These are phyloP conservation scores for Botryotinia globosa DNA, from an alignment of 2,329 filamentous ascomycete genomes.

Conservation along the genomic window DNA sequence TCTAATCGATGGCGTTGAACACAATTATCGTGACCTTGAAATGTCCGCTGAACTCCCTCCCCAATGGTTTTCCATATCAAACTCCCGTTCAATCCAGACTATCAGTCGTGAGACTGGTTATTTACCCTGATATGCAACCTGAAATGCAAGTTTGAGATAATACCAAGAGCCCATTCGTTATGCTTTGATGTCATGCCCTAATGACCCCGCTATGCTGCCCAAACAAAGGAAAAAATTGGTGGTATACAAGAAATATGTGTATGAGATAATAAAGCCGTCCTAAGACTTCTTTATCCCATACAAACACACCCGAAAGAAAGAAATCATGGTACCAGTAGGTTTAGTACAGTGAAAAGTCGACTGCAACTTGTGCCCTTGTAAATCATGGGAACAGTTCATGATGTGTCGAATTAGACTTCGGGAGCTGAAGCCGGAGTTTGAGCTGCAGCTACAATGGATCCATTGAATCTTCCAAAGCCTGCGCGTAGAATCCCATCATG, in stretches of 20 bases:
- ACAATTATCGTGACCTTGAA: background rate
- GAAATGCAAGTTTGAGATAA: background rate
- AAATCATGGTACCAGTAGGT: background rate
- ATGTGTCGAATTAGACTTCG: background rate
- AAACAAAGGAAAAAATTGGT: background rate
- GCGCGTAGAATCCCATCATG: constrained; percentile 32
- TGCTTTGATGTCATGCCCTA: background rate
- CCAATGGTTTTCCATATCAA: background rate
- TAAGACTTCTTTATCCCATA: background rate
- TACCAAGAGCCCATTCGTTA: background rate
- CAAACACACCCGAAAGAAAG: background rate
- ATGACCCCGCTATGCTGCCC: background rate
- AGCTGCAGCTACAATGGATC: constrained; percentile 29
- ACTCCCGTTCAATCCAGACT: background rate
- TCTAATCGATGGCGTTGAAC: background rate
- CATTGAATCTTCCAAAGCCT: constrained; percentile 35
- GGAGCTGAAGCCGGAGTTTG: background rate
- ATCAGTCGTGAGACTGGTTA: background rate
- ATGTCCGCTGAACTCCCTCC: background rate
- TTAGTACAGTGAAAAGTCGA: background rate
- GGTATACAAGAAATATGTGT: background rate
- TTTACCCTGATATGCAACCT: constrained; percentile 7
- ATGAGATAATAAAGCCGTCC: background rate
- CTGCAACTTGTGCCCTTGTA: background rate
- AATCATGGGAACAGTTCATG: background rate